Percentiles rank a stretch among this genome's conserved stretches.
Evolutionary conservation across 768 basidiomycete genomes (phyloP).

Genomic region (Tylopilus sp.): DNA sequence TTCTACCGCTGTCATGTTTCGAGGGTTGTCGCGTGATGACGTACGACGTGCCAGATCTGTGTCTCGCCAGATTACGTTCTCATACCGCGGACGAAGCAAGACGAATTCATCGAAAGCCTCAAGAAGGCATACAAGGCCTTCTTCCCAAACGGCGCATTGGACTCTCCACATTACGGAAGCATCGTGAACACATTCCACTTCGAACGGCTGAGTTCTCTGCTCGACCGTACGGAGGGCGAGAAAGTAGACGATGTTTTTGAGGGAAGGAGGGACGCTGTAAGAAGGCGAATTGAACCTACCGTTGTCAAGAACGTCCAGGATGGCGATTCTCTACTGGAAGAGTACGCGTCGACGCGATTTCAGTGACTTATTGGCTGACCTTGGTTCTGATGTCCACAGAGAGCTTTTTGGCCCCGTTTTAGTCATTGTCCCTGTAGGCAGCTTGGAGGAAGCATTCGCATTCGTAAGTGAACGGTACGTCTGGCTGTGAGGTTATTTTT

Average conservation of each 20-base stretch:
- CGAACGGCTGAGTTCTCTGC: slow-evolving; percentile 46
- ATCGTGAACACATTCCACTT: slow-evolving; percentile 57
- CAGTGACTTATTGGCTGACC: not conserved
- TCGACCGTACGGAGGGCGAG: slow-evolving; percentile 54
- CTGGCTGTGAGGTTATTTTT: not conserved
- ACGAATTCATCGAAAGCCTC: slow-evolving; percentile 44
- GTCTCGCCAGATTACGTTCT: slow-evolving; percentile 46
- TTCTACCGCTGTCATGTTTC: not conserved
- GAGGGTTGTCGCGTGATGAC: not conserved
- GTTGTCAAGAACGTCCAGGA: slow-evolving; percentile 51
- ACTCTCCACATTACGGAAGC: slow-evolving; percentile 41
- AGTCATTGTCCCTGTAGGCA: slow-evolving; percentile 57
- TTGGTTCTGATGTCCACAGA: slow-evolving; percentile 32
- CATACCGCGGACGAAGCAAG: slow-evolving; percentile 40
- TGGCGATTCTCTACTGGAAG: slow-evolving; percentile 59
- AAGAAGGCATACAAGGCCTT: slow-evolving; percentile 43
- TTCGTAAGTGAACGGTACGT: slow-evolving; percentile 52
- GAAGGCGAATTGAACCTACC: slow-evolving; percentile 54
- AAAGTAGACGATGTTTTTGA: slow-evolving; percentile 49
- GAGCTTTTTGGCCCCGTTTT: slow-evolving; percentile 75
- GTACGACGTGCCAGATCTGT: slow-evolving; percentile 30
- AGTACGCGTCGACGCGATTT: slow-evolving; percentile 34
- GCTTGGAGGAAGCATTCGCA: slow-evolving; percentile 51
- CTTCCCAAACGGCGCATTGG: slow-evolving; percentile 51
- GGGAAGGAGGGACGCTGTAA: slow-evolving; percentile 34